These are phyloP conservation scores for Salix koriyanagi DNA, from an alignment of 345 rosid species.

Conservation along the genomic window DNA sequence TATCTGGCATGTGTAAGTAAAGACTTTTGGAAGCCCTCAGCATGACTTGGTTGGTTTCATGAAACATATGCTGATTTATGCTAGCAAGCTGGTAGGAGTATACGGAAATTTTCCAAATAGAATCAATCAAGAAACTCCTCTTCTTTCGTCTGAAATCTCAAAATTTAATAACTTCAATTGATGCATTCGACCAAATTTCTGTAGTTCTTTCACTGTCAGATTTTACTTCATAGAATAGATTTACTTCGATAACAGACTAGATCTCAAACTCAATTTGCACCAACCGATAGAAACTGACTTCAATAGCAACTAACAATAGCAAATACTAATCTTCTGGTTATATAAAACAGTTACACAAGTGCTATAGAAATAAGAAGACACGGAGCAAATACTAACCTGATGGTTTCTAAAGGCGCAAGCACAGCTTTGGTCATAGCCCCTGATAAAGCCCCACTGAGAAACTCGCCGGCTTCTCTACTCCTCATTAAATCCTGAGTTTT, in stretches of 20 bases:
- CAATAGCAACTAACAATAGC: neutral
- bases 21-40: neutral
- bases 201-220: neutral
- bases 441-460: slow-evolving; percentile 94
- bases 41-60: neutral
- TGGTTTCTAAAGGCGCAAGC: slow-evolving; percentile 97
- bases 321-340: neutral
- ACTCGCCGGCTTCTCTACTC: slow-evolving; percentile 83
- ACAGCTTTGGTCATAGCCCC: slow-evolving; percentile 98
- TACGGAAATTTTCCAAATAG: neutral
- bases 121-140: too few species aligned
- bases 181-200: neutral
- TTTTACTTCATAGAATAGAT: neutral
- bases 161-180: neutral
- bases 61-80: neutral
- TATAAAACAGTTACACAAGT: neutral
- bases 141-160: neutral
- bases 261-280: neutral
- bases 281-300: neutral
- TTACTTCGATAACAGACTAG: neutral
- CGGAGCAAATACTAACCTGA: slow-evolving; percentile 49
- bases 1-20: neutral
- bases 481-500: slow-evolving; percentile 54
- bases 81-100: neutral
- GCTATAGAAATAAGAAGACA: neutral